Base-by-base conservation (phyloP, 2,329 filamentous ascomycete species). In the Venturia carpophila region DNA sequence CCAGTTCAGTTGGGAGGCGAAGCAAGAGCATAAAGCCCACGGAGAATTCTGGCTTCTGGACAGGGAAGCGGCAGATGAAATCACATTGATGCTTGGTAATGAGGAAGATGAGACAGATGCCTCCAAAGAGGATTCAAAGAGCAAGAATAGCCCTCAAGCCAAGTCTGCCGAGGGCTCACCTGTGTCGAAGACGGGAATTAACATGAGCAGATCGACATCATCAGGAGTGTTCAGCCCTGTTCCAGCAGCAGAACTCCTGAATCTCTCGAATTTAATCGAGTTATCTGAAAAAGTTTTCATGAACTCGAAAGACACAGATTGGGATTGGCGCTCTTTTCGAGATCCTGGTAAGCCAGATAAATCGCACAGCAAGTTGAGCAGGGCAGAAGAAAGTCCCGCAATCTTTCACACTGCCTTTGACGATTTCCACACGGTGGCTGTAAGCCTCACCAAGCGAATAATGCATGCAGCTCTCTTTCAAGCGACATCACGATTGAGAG, bases 401-500 rank as follows among this genome's bases (percentile, higher is more conserved):
- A 84, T 96, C 27, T 86, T 88, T 69, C 83, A 86, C 7, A 92
- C 90, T 1, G 86, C 89, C 0, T 81, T 95, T n/a, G 81, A 84
- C 5, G 90, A 94, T 69, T 87, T 96, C 56, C 82, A 92, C 70
- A 83, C 83, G 10, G 75, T 96, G 1, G 79, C 83, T 0, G 73
- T 89, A 1, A 88, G 83, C 64, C 69, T 94, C 17, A 92, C 89
- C 0, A 84, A 84, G 66, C 82, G 89, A 15, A 76, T 96, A 1
- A 79, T 94, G 1, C 84, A 89, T 60, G 84, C 88, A 0, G 79
- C 85, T 0, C 76, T 94, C 0, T 89, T 88, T 70, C 83, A 91
- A 66, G 84, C 87, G n/a, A 82, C 84, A 72, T 88, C 88, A 1
- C 82, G 91, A 52, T 76, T 91, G 30, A 82, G 86, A 63, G 79